These are phyloP conservation scores for Chrysoporthe deuterocubensis DNA, from an alignment of 2,329 filamentous ascomycete genomes.

Conservation along the genomic window DNA sequence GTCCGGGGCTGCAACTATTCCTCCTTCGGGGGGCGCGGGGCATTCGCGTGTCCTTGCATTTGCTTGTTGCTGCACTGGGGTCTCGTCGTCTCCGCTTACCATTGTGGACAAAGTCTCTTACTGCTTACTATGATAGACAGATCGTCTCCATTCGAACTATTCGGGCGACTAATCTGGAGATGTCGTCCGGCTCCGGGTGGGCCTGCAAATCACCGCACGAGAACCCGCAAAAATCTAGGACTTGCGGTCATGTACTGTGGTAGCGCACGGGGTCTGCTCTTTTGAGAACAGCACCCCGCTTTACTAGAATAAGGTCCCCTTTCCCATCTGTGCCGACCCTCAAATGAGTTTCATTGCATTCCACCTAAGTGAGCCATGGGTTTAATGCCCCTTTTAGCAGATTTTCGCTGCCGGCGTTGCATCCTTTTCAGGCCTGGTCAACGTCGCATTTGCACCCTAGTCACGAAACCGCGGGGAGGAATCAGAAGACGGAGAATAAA, in stretches of 20 bases:
- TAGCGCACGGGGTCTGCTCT: neutral
- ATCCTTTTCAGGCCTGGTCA: slow-evolving; percentile 3
- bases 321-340: slow-evolving; percentile 4
- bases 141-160: neutral
- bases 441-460: slow-evolving; percentile 2
- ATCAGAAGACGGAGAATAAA: slow-evolving; percentile 10
- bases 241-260: neutral
- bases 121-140: neutral
- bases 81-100: neutral
- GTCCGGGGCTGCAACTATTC: neutral
- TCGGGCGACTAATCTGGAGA: neutral
- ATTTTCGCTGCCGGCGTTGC: neutral
- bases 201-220: neutral
- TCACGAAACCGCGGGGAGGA: slow-evolving; percentile 10
- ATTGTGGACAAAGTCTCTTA: neutral
- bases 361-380: neutral
- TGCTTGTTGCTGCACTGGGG: neutral
- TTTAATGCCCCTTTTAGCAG: neutral
- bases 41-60: neutral
- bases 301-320: neutral
- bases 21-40: neutral
- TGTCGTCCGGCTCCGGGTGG: neutral
- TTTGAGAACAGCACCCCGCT: neutral
- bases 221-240: neutral
- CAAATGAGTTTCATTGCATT: slow-evolving; percentile 6